Conservation (phyloP, 2,329 filamentous ascomycete genomes). For the Aspergillus intermedius region DNA sequence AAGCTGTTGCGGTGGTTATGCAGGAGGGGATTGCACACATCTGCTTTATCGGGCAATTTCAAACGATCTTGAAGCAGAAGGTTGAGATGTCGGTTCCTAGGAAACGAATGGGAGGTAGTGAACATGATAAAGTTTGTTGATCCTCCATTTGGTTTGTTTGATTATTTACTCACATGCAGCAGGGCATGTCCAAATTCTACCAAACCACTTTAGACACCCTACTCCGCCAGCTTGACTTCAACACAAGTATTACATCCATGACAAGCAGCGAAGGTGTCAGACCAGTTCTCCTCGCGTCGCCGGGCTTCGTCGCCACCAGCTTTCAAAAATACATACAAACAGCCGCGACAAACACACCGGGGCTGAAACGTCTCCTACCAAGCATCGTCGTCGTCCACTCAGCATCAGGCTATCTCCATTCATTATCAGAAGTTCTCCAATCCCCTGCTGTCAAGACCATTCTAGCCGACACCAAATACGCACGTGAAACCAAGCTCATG, state of each 20-base stretch:
- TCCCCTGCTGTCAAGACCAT: slow-evolving; percentile 69
- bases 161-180: neutral
- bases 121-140: slow-evolving; percentile 42
- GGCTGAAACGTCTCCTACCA: slow-evolving; percentile 61
- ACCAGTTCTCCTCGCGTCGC: slow-evolving; percentile 77
- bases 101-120: slow-evolving; percentile 41
- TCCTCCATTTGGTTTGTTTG: neutral
- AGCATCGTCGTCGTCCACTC: slow-evolving; percentile 67
- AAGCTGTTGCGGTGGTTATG: slow-evolving; percentile 87
- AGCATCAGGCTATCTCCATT: slow-evolving; percentile 78
- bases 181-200: slow-evolving; percentile 72
- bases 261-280: slow-evolving; percentile 30
- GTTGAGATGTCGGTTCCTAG: slow-evolving; percentile 43
- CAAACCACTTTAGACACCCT: slow-evolving; percentile 69
- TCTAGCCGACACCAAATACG: slow-evolving; percentile 81
- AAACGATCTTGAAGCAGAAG: slow-evolving; percentile 45
- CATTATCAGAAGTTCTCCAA: slow-evolving; percentile 78
- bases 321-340: slow-evolving; percentile 69
- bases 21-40: slow-evolving; percentile 60
- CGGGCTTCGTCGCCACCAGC: slow-evolving; percentile 75
- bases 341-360: slow-evolving; percentile 52
- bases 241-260: slow-evolving; percentile 33
- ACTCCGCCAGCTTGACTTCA: slow-evolving; percentile 69
- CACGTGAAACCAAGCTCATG: slow-evolving; percentile 74
- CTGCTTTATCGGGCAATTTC: slow-evolving; percentile 46